Percentiles rank a stretch among this genome's conserved stretches.
Evolutionary conservation across 805 yeast genomes (phyloP).

Genomic region (Schizosaccharomyces cryophilus): DNA sequence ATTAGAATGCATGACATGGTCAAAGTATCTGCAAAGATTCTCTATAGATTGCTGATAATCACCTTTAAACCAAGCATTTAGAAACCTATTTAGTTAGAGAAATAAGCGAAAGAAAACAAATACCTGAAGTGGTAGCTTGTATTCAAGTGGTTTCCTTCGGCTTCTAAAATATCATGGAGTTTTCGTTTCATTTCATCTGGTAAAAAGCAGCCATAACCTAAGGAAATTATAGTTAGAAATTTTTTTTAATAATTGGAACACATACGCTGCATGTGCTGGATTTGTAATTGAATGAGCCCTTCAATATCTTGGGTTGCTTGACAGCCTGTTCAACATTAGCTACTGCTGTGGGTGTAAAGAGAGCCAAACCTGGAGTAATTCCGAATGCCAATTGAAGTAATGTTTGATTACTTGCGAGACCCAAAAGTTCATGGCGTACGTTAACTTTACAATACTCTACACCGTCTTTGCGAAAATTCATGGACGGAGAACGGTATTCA

Average conservation of each 20-base stretch:
- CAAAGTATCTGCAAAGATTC: constrained; percentile 37
- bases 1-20: constrained; percentile 41
- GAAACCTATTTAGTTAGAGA: constrained; percentile 20
- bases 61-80: constrained; percentile 20
- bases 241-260: background rate
- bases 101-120: background rate
- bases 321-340: background rate
- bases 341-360: background rate
- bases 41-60: constrained; percentile 33
- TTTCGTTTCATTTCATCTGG: background rate
- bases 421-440: background rate
- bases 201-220: background rate
- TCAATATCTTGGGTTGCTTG: constrained; percentile 13
- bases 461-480: background rate
- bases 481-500: background rate
- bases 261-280: constrained; percentile 7
- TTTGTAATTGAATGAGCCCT: constrained; percentile 6
- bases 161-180: background rate
- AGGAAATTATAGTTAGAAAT: background rate
- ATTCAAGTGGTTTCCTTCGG: background rate
- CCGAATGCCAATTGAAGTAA: background rate
- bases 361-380: background rate
- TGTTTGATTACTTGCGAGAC: background rate
- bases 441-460: background rate
- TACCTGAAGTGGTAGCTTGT: background rate